These are phyloP conservation scores for Thoreauomyces humboldtii DNA, from an alignment of 192 early-diverging fungal genomes.

Conservation along the genomic window DNA sequence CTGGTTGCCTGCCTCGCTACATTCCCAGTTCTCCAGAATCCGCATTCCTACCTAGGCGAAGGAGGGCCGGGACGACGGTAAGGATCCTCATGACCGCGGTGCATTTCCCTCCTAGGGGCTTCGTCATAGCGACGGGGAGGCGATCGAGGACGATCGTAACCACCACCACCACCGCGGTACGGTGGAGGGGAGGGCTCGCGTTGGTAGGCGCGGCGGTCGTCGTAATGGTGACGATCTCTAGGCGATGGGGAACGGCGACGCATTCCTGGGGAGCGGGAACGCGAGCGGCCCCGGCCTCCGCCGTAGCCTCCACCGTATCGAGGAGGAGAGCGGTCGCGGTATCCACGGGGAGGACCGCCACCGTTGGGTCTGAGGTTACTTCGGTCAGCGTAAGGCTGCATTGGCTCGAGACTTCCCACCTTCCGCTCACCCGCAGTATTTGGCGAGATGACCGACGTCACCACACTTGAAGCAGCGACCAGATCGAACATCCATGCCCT, in stretches of 20 bases:
- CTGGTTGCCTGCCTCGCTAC: too few relatives aligned
- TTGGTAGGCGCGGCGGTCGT: not conserved
- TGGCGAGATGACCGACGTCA: constrained; percentile 47
- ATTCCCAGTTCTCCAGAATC: too few relatives aligned
- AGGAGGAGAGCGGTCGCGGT: not conserved
- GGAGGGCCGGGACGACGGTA: not conserved
- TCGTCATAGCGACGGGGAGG: constrained; percentile 21
- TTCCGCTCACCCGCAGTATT: constrained; percentile 45
- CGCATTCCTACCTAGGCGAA: constrained; percentile 5
- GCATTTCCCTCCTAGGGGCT: not conserved
- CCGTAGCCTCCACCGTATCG: constrained; percentile 10
- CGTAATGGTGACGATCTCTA: constrained; percentile 8
- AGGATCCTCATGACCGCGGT: constrained; percentile 14
- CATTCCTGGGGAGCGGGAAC: not conserved
- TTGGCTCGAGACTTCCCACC: not conserved
- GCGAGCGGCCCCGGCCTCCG: constrained; percentile 4
- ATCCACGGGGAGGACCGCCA: constrained; percentile 7
- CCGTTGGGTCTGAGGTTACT: not conserved
- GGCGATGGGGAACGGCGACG: constrained; percentile 31
- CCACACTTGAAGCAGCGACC: constrained; percentile 61
- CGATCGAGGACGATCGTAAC: constrained; percentile 15
- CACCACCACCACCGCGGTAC: constrained; percentile 2
- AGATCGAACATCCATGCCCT: constrained; percentile 48
- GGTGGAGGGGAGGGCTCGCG: not conserved
- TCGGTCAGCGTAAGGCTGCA: not conserved